Conservation (phyloP, 23 red algal species). For the Gracilaria domingensis region DNA sequence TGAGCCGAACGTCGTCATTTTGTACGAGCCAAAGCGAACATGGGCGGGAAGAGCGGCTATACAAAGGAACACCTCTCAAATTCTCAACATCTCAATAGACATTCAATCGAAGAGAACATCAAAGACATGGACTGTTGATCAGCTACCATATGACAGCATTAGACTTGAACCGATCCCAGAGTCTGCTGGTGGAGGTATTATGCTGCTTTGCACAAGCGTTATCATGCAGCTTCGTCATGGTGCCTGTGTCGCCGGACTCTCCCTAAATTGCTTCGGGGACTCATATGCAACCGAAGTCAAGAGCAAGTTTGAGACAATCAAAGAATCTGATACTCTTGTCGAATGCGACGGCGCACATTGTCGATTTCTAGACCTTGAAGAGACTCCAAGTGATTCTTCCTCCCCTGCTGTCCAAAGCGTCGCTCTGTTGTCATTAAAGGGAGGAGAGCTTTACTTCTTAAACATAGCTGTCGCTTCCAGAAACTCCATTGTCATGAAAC, state of each 20-base stretch:
- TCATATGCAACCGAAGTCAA: slow-evolving; percentile 64
- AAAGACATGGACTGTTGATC: slow-evolving; percentile 71
- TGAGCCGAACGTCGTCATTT: slow-evolving; percentile 79
- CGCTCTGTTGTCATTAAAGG: slow-evolving; percentile 82
- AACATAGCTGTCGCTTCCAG: slow-evolving; percentile 52
- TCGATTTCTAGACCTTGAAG: slow-evolving; percentile 72
- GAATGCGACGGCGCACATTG: slow-evolving; percentile 63
- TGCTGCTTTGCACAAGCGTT: slow-evolving; percentile 69
- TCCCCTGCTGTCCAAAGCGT: slow-evolving; percentile 33
- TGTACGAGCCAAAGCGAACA: slow-evolving; percentile 83
- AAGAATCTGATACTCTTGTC: slow-evolving; percentile 61
- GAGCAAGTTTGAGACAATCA: slow-evolving; percentile 65
- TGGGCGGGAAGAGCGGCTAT: slow-evolving; percentile 88
- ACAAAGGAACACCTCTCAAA: slow-evolving; percentile 65
- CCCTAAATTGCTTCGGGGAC: slow-evolving; percentile 82
- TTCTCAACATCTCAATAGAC: slow-evolving; percentile 76
- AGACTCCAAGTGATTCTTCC: slow-evolving; percentile 31
- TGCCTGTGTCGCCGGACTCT: slow-evolving; percentile 60
- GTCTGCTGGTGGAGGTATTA: slow-evolving; percentile 65
- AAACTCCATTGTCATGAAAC: slow-evolving; percentile 65
- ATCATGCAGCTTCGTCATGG: slow-evolving; percentile 77
- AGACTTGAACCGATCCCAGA: slow-evolving; percentile 53
- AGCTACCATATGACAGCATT: slow-evolving; percentile 73
- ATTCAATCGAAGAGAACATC: slow-evolving; percentile 51
- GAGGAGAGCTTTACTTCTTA: slow-evolving; percentile 84